Evolutionary conservation across 257 asterid species (phyloP).

Genomic region (Rubia yunnanensis): DNA sequence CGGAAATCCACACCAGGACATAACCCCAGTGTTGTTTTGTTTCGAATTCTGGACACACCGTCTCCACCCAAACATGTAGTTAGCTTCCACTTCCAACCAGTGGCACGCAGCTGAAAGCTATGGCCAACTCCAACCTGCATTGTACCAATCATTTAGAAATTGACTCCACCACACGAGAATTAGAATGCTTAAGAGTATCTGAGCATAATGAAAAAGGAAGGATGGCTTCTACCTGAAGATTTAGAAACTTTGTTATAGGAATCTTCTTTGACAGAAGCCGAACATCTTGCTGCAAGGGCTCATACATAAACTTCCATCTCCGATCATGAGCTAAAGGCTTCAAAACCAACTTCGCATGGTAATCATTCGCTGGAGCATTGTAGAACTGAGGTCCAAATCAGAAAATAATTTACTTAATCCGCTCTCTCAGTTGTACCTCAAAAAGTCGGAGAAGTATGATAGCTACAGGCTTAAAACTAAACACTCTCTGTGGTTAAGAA

Average conservation of each 20-base stretch:
- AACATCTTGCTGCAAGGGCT: conserved; percentile 81
- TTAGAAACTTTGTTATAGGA: conserved; percentile 71
- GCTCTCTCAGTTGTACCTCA: neutral
- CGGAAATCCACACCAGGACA: conserved; percentile 92
- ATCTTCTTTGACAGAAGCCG: conserved; percentile 92
- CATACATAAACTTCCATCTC: conserved; percentile 77
- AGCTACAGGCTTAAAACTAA: neutral
- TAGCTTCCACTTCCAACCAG: conserved; percentile 99
- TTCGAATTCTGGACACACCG: conserved; percentile 67
- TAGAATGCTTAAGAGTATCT: conserved; percentile 2
- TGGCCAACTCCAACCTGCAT: conserved; percentile 92
- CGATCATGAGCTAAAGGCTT: conserved; percentile 80
- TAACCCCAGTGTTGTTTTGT: conserved; percentile 80
- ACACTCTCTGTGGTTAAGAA: neutral
- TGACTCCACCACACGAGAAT: neutral
- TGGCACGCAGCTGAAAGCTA: conserved; percentile 76
- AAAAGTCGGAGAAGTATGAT: neutral
- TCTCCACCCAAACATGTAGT: conserved; percentile 78
- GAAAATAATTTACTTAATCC: neutral
- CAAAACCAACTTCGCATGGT: conserved; percentile 80
- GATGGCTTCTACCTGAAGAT: conserved; percentile 66
- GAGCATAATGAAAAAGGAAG: conserved; percentile 5
- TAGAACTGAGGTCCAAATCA: conserved; percentile 41
- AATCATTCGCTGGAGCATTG: conserved; percentile 80
- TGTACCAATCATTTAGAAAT: conserved; percentile 4